These are phyloP conservation scores for Chenopodium quinoa DNA, from an alignment of 148 eudicot species.

Conservation along the genomic window DNA sequence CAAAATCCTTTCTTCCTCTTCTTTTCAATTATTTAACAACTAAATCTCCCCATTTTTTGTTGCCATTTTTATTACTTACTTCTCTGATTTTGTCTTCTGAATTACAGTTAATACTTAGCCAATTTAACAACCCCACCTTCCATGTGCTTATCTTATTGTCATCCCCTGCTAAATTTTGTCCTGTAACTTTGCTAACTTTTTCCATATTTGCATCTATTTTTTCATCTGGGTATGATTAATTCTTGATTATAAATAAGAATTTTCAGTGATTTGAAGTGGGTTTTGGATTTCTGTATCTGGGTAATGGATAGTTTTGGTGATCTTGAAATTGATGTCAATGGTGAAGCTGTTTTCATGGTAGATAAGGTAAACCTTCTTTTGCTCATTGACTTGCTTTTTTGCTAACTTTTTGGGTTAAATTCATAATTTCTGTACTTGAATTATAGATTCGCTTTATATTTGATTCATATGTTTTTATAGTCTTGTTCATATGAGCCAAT, in stretches of 20 bases:
- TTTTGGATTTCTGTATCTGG: slow-evolving; percentile 23
- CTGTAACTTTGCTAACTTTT: background rate
- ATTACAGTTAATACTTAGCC: background rate
- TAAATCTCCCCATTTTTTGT: no score
- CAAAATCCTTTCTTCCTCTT: background rate
- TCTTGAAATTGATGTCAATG: slow-evolving; percentile 88
- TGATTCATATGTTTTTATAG: no score
- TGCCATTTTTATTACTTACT: no score
- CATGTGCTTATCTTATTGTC: background rate
- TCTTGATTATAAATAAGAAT: slow-evolving; percentile 10
- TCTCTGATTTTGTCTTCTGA: background rate
- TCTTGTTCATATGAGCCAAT: background rate
- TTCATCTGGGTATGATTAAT: slow-evolving; percentile 4
- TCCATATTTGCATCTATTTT: background rate
- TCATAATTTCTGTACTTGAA: background rate
- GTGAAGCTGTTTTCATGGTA: slow-evolving; percentile 73
- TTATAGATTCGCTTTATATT: background rate
- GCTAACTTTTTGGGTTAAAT: background rate
- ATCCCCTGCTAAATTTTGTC: background rate
- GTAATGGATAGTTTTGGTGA: slow-evolving; percentile 47
- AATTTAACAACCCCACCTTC: background rate
- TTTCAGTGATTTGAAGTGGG: slow-evolving; percentile 33
- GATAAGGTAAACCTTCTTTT: slow-evolving; percentile 58
- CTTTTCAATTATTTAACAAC: slow-evolving; percentile 2
- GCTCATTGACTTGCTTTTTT: background rate